Base-by-base conservation (phyloP, 208 protist species). In the Acanthamoeba triangularis region DNA sequence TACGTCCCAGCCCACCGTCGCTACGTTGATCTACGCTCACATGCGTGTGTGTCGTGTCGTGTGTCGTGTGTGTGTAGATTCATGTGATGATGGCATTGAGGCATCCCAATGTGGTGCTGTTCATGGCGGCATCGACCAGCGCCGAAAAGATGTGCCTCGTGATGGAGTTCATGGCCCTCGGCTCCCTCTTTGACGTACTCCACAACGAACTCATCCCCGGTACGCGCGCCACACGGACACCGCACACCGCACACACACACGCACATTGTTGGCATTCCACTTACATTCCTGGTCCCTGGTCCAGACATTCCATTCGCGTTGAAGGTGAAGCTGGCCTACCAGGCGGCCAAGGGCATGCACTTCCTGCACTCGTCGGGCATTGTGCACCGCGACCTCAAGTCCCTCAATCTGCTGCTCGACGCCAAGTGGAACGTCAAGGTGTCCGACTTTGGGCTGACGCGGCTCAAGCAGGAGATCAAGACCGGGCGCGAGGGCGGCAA, bases 21-120 rank as follows among this genome's bases (percentile, higher is more conserved):
- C n/a, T n/a, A n/a, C n/a, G n/a, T n/a, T n/a, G n/a, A n/a, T n/a
- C n/a, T n/a, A n/a, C n/a, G n/a, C n/a, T n/a, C n/a, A n/a, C n/a
- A n/a, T n/a, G n/a, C n/a, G n/a, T n/a, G n/a, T n/a, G n/a, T n/a
- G n/a, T 13, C n/a, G 2, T 41, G 2, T n/a, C 25, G 59, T 2
- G 1, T n/a, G 14, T 65, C 6, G 1, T 65, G 2, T 65, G 4
- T 28, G 30, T 78, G 35, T 35, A 97, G 84, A 88, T 97, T 2
- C 93, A 80, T 18, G 96, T 97, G 56, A 94, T 97, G 72, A 96
- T 35, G 16, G 49, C 96, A 41, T n/a, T 97, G 14, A 1, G 90
- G 25, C 96, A 97, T 30, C 96, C 96, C 30, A 97, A 97, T 59
- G 72, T 97, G 8, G 95, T 96, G 23, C 94, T 97, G 13, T 97